Evolutionary conservation across 805 yeast species (phyloP).

Genomic region (Schwanniomyces vanrijiae): DNA sequence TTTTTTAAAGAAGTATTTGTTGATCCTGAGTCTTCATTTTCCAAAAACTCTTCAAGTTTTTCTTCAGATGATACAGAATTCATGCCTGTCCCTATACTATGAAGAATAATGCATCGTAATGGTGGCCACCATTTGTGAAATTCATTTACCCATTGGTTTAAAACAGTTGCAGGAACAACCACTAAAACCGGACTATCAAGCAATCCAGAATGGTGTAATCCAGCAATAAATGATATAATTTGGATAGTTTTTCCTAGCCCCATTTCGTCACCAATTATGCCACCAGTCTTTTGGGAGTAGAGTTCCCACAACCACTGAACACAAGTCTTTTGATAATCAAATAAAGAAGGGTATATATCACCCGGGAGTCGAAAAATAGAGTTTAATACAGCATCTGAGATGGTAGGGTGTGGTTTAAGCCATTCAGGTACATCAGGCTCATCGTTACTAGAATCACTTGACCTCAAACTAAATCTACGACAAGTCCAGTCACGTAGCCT

Average conservation of each 20-base stretch:
- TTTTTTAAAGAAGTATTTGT: constrained; percentile 15
- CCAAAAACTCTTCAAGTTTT: constrained; percentile 50
- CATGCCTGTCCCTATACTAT: constrained; percentile 93
- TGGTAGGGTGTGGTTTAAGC: constrained; percentile 72
- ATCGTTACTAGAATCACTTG: constrained; percentile 2
- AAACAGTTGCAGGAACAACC: constrained; percentile 95
- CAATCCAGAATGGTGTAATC: constrained; percentile 77
- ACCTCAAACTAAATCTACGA: constrained; percentile 44
- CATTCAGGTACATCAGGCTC: constrained; percentile 51
- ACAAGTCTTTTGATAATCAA: constrained; percentile 93
- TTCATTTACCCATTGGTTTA: constrained; percentile 97
- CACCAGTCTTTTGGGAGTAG: constrained; percentile 87
- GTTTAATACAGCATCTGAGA: constrained; percentile 73
- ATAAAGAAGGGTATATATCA: constrained; percentile 80
- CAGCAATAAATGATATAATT: constrained; percentile 86
- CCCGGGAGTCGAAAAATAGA: constrained; percentile 80
- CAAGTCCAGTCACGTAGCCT: constrained; percentile 62
- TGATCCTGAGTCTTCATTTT: constrained; percentile 39
- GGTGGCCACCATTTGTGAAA: constrained; percentile 99
- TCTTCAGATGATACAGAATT: constrained; percentile 37
- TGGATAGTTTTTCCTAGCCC: constrained; percentile 96
- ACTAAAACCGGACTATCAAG: constrained; percentile 76
- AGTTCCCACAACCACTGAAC: constrained; percentile 98
- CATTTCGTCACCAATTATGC: constrained; percentile 97
- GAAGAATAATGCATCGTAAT: constrained; percentile 77